Evolutionary conservation across 1,284 basidiomycete species (phyloP), one percentile per base, ranked within the genome.

Genomic region (Ganoderma boninense): DNA sequence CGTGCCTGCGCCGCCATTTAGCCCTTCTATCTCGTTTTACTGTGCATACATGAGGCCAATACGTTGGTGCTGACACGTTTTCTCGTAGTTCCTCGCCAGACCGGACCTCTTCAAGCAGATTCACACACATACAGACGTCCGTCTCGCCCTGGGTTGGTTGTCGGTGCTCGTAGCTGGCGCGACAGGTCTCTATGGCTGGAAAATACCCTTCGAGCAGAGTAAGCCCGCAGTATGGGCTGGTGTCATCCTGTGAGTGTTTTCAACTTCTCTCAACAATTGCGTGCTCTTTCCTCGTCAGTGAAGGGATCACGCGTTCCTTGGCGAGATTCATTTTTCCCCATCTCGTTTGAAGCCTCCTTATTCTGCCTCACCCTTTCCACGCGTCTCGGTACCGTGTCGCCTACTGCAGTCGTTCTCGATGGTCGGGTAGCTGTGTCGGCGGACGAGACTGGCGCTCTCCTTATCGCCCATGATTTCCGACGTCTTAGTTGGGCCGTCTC

Each of bases 31-130:
- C 46, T 18, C 54, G 2, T 18, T 35, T 32, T 35, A 8, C 29
- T 20, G 52, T 29, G 49, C 23, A 26, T 52, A 26, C 32, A 18
- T 29, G 38, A 1, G 23, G 38, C 16, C 26, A 26, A 14, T 44
- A 29, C 38, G 11, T 32, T 62, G 52, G 60, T 49, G 56, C 52
- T 52, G 46, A 35, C 20, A n/a, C 13, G 40, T 26, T 43, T n/a
- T 23, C 26, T 38, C 11, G 29, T 80, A 97, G 95, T 93, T 93
- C 80, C 87, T 97, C 62, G 89, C 92, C 72, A 85, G 92, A 76
- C 90, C 94, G 65, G 89, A 92, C 69, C 83, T 95, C 44, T 97
- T 97, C 85, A 95, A 93, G 71, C 92, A 94, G 78, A 95, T 92
- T 64, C 88, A 96, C 79, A 84, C 90, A 56, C 95, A 97, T 77